Evolutionary conservation across 148 eudicot genomes (phyloP).

Genomic region (Rhododendron simsii): DNA sequence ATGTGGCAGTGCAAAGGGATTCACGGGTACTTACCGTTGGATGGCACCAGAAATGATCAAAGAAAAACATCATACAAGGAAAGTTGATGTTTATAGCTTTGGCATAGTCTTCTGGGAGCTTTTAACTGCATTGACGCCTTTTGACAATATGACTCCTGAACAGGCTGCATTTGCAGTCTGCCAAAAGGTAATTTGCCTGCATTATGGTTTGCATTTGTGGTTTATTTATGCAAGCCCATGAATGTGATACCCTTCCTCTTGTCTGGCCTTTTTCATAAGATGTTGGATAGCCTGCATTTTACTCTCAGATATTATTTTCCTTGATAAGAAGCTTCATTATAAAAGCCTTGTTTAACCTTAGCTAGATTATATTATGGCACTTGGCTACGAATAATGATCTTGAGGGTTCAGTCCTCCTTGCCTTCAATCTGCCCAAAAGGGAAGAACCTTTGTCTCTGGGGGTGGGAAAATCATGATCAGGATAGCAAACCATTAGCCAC

Average conservation of each 20-base stretch:
- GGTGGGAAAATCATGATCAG: neutral
- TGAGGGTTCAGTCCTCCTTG: neutral
- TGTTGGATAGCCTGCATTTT: neutral
- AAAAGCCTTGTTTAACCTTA: neutral
- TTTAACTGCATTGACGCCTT: slow-evolving; percentile 81
- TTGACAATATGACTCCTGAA: slow-evolving; percentile 95
- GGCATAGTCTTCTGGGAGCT: slow-evolving; percentile 98
- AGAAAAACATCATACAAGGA: slow-evolving; percentile 86
- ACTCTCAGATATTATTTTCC: neutral
- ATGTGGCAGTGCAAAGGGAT: slow-evolving; percentile 81
- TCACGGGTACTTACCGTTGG: slow-evolving; percentile 97
- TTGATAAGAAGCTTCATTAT: neutral
- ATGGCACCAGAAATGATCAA: slow-evolving; percentile 99
- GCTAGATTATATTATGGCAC: neutral
- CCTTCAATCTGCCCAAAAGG: neutral
- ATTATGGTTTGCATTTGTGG: neutral
- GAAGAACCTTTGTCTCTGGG: neutral
- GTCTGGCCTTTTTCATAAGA: neutral
- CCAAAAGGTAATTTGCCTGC: slow-evolving; percentile 62
- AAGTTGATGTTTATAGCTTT: slow-evolving; percentile 96
- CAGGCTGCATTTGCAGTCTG: slow-evolving; percentile 99
- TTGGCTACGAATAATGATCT: neutral
- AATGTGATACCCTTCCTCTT: neutral
- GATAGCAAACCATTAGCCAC: neutral
- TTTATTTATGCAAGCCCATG: neutral